Conservation (phyloP, 352 stramenopile species). For the Globisporangium paroecandrum region DNA sequence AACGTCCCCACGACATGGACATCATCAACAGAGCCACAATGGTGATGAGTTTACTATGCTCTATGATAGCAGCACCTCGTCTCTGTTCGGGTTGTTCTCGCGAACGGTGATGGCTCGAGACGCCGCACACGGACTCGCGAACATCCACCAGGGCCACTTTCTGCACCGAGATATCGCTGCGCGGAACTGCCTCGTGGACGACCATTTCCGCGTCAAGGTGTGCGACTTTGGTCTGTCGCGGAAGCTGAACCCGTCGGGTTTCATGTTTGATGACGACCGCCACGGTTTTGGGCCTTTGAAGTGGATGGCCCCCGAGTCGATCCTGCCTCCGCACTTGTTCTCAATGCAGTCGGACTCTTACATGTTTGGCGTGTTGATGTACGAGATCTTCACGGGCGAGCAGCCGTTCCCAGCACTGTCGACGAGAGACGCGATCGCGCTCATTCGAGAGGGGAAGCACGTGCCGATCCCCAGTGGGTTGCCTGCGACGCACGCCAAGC, state of each 20-base stretch:
- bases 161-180: slow-evolving; percentile 68
- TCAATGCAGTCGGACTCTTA: slow-evolving; percentile 70
- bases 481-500: slow-evolving; percentile 32
- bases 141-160: slow-evolving; percentile 62
- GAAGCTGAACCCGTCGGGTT: slow-evolving; percentile 26
- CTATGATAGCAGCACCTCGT: slow-evolving; percentile 10
- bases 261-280: slow-evolving; percentile 52
- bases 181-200: slow-evolving; percentile 65
- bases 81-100: slow-evolving; percentile 40
- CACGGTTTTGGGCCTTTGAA: slow-evolving; percentile 69
- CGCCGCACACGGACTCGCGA: slow-evolving; percentile 56
- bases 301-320: slow-evolving; percentile 72
- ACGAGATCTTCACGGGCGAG: slow-evolving; percentile 67
- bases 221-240: slow-evolving; percentile 68
- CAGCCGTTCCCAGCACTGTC: slow-evolving; percentile 54
- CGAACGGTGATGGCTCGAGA: slow-evolving; percentile 67
- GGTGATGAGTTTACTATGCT: slow-evolving; percentile 1
- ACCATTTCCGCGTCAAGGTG: slow-evolving; percentile 66
- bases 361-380: slow-evolving; percentile 75
- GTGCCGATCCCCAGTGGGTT: slow-evolving; percentile 48
- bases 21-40: neutral
- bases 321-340: slow-evolving; percentile 63
- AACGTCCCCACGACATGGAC: neutral
- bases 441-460: slow-evolving; percentile 65
- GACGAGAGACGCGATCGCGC: slow-evolving; percentile 46